Evolutionary conservation across 2,329 filamentous ascomycete species (phyloP), one percentile per base, ranked within the genome.

Genomic region (Aspergillus tanneri): DNA sequence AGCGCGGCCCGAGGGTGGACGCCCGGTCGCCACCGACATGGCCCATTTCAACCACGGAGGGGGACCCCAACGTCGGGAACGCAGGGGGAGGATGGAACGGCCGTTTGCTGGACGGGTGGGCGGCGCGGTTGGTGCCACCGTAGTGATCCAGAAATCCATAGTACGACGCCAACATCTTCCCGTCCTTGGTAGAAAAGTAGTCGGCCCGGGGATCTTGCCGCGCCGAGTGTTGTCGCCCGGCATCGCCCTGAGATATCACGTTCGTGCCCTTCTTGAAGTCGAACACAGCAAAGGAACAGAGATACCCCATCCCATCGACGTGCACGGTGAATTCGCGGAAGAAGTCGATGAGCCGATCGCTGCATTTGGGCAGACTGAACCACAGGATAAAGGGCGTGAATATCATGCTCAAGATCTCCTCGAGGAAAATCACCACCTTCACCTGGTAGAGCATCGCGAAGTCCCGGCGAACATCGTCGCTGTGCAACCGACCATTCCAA

Each of bases 311-410:
- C 0, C 93, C 93, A 63, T 99, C 93, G 12, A 99, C 92, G 59
- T 99, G 91, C 18, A 99, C 85, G 0, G 93, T 97, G 59, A 97
- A 96, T 66, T 99, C 93, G 30, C 93, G 85, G 75, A 99, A 97
- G 71, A 99, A 99, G 71, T 99, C 93, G 49, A 97, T 86, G 54
- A 99, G 86, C 50, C 91, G 88, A 58, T 97, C 92, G 65, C 88
- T 92, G 68, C 88, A 95, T 58, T 85, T 87, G 0, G 91, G 90
- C 25, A 97, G 78, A 52, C 88, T 91, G 64, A 88, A 86, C 72
- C 91, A 87, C 10, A 99, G 80, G 34, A 99, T 81, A 60, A 96
- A 85, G 0, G 93, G 93, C 0, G 92, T 95, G 48, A 95, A 86
- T 46, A 97, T 81, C 66, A 99, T 95, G 62, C 91, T 92, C 51